phyloP scores from a whole-genome alignment of 139 green algal genomes.

The Asterochloris sp. region DNA sequence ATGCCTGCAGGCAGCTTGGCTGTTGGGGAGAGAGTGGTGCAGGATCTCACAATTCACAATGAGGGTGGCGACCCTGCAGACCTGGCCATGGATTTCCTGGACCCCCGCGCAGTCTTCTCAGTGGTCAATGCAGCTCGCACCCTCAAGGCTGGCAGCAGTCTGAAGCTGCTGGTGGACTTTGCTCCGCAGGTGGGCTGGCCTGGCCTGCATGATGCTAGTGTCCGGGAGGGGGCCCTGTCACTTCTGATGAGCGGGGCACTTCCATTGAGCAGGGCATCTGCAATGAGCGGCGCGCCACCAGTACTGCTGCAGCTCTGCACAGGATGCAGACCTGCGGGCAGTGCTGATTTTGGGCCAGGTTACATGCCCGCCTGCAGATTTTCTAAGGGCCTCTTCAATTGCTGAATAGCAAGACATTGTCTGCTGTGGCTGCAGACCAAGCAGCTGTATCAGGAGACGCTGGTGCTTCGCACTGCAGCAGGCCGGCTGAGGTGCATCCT shows the following conservation, averaged over 20 bases:
- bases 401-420: neutral
- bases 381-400: neutral
- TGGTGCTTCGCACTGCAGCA: constrained; percentile 36
- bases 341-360: neutral
- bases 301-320: neutral
- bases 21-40: constrained; percentile 46
- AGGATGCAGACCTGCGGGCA: neutral
- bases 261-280: neutral
- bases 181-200: constrained; percentile 14
- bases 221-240: neutral
- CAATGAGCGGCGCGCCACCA: neutral
- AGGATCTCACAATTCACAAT: constrained; percentile 41
- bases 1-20: constrained; percentile 27
- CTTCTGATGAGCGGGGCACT: neutral
- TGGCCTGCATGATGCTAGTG: too few species aligned
- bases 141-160: constrained; percentile 22
- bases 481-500: constrained; percentile 44
- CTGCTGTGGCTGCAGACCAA: neutral
- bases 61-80: constrained; percentile 10
- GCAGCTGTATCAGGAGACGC: constrained; percentile 27
- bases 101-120: constrained; percentile 37
- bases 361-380: neutral
- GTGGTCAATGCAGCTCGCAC: constrained; percentile 43
- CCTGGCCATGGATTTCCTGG: constrained; percentile 33
- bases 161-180: constrained; percentile 41